Evolutionary conservation across 208 protist genomes (phyloP).

Genomic region (Acanthamoeba lenticulata): DNA sequence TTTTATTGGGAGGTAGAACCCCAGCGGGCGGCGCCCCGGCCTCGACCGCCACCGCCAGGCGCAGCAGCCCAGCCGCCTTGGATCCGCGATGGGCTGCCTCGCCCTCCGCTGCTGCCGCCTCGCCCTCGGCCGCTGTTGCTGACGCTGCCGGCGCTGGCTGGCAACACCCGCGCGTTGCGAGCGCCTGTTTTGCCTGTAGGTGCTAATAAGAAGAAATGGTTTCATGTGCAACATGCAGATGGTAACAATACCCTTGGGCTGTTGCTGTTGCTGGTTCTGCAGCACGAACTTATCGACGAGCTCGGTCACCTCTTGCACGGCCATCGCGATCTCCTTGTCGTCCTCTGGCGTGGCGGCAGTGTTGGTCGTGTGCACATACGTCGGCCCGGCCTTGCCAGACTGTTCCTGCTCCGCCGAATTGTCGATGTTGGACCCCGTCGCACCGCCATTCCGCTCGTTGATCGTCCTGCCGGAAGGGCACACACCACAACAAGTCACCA

Average conservation of each 20-base stretch:
- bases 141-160: not conserved
- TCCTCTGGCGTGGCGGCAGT: not conserved
- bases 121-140: too few relatives aligned
- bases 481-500: too few relatives aligned
- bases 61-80: not conserved
- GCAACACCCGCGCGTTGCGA: not conserved
- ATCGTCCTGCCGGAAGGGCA: not conserved
- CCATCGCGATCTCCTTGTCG: not conserved
- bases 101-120: not conserved
- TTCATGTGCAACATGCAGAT: not conserved
- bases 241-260: not conserved
- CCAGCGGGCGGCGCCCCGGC: too few relatives aligned
- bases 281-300: conserved; percentile 15
- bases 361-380: not conserved
- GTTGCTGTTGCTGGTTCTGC: not conserved
- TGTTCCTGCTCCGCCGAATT: not conserved
- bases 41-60: too few relatives aligned
- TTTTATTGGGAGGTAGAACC: too few relatives aligned
- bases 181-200: not conserved
- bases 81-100: not conserved
- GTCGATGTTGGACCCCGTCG: not conserved
- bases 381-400: not conserved
- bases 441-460: conserved; percentile 37
- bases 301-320: not conserved
- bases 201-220: not conserved